These are phyloP conservation scores for Crassisporium funariophilum DNA, from an alignment of 768 basidiomycete species.

Conservation along the genomic window DNA sequence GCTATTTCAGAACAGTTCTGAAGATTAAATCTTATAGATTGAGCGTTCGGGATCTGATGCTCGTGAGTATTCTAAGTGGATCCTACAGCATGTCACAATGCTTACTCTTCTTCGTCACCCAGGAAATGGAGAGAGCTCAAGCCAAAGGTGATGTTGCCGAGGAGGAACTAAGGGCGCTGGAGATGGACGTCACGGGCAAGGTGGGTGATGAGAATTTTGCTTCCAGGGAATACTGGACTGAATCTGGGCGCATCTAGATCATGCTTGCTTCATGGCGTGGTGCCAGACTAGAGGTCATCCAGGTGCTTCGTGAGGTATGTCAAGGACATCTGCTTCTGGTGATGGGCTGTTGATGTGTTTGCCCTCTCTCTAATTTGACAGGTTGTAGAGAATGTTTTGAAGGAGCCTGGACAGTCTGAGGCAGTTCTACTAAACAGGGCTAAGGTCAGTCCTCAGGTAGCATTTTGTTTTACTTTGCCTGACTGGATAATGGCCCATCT, in stretches of 20 bases:
- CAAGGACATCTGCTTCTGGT: background rate
- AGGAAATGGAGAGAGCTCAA: conserved; percentile 92
- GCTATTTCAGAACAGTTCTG: conserved; percentile 5
- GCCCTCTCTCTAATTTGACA: conserved; percentile 55
- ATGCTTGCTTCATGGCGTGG: conserved; percentile 98
- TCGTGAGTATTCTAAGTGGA: conserved; percentile 34
- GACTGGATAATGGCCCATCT: conserved; percentile 1
- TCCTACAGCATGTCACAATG: background rate
- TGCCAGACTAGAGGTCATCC: conserved; percentile 91
- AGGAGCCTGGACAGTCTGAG: conserved; percentile 76
- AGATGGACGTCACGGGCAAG: conserved; percentile 93
- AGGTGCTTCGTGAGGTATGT: conserved; percentile 74
- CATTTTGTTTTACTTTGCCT: background rate
- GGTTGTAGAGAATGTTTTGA: conserved; percentile 82
- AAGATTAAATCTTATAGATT: conserved; percentile 38
- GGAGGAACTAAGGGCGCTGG: conserved; percentile 82
- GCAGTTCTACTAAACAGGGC: conserved; percentile 77
- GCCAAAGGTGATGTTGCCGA: conserved; percentile 87
- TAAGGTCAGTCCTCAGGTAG: conserved; percentile 51
- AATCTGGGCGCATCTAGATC: conserved; percentile 70
- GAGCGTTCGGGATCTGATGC: conserved; percentile 78
- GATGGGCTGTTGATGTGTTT: conserved; percentile 3
- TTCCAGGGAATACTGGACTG: no score
- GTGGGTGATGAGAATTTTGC: no score
- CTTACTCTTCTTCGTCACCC: conserved; percentile 12